Evolutionary conservation across 495 filamentous ascomycete genomes (phyloP), one percentile per base, ranked within the genome.

Genomic region (Daldinia loculata): DNA sequence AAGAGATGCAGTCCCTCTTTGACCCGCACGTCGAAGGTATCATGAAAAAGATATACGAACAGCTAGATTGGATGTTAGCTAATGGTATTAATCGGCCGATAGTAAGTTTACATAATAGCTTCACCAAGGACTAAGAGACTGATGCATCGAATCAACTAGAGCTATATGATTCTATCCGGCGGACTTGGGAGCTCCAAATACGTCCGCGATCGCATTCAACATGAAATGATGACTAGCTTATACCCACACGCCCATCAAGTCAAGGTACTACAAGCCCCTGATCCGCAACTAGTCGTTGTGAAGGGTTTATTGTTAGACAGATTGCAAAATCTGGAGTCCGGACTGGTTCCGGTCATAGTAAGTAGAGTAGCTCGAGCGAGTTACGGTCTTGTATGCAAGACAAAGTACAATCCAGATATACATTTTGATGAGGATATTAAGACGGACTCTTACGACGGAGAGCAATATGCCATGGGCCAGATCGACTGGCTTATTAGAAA

Each of bases 131-230:
- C n/a, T 51, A 14, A 50, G 15, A 53, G 22, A 26, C 55, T 67
- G 41, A 56, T 24, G 12, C 12, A 39, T 6, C 6, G 24, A 61
- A 9, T 3, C 11, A 32, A 56, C 2, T 55, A 86, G 83, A 77
- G 73, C 34, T 85, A 89, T 62, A 78, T 90, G 32, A 81, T 91
- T 4, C 79, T 91, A 6, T 90, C 88, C 0, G 89, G 89, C 4
- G 89, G 89, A 2, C 84, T 91, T 4, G 88, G 89, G 12, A 89
- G 88, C 71, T 90, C 88, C 0, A 78, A 83, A n/a, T 91, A 91
- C 66, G 82, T 91, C 3, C 75, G 80, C 38, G 75, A 83, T 41
- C 70, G 80, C 7, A 77, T 88, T 8, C 63, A 82, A 26, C 71
- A 83, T 7, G 75, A 75, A 26, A 85, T 83, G 67, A 76, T 67